Base-by-base conservation (phyloP, 208 protist genomes). In the Phytomonas sp. region DNA sequence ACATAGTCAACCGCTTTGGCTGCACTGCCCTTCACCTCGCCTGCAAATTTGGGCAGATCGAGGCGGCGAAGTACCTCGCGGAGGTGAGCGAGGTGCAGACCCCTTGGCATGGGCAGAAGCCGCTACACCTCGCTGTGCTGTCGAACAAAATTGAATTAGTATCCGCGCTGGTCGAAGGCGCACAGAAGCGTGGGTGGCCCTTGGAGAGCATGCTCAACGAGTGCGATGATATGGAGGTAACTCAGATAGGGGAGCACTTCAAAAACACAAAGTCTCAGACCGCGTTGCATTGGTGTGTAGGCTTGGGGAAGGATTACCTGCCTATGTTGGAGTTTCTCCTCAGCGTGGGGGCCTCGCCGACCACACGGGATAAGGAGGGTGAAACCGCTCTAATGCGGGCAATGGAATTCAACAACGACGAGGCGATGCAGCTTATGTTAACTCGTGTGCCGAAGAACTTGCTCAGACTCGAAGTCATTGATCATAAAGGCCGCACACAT, bases 11-110 rank as follows among this genome's bases (percentile, higher is more conserved):
- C 63, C 87, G 82, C 56, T 95, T 95, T 69, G 88, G 88, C 34
- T 95, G 90, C 72, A 95, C 90, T 13, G 90, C 87, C 13, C 75
- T 95, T 56, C 90, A 95, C 78, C 77, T 95, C 33, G 87, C 90
- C 17, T 93, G 87, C 72, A 95, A 92, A 80, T 87, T 85, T 64
- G 84, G 84, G 23, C 83, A 88, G 30, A 78, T 93, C 6, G 84
- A 87, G 1, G 85, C 79, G 7, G 84, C 86, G 17, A 82, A 84
- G 66, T 90, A 84, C 60, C 83, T 95, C 30, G 80, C 80, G 33
- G 77, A 76, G 17, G 67, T 92, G 5, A 82, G 75, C 15, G 83
- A 91, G 72, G 78, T 84, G 56, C 68, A 85, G 37, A 76, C 71
- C 37, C 43, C 73, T 9, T 95, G 90, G 90, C 90, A 95, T 65